Conservation (phyloP, 2,329 filamentous ascomycete species). For the Sphaerostilbella broomeana region DNA sequence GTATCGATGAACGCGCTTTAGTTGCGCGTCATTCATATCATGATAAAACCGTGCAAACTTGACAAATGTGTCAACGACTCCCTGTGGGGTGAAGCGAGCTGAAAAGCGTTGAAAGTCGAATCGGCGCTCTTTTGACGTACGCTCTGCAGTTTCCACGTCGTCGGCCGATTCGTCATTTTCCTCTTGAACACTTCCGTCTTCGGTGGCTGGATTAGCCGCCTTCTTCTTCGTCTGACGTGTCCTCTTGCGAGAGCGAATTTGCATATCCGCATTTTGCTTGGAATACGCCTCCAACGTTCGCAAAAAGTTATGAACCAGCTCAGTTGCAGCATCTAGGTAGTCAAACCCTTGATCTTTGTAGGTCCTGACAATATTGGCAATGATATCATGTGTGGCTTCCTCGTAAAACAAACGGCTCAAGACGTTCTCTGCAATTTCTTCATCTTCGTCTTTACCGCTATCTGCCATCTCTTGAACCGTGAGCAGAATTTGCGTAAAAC, state of each 20-base stretch:
- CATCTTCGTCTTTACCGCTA: constrained; percentile 80
- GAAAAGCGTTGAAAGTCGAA: constrained; percentile 89
- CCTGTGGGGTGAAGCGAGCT: constrained; percentile 73
- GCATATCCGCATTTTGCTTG: constrained; percentile 90
- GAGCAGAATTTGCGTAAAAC: constrained; percentile 88
- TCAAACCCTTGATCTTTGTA: constrained; percentile 93
- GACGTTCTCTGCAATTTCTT: constrained; percentile 97
- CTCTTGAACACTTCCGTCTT: constrained; percentile 44
- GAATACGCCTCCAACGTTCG: constrained; percentile 89
- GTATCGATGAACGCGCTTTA: constrained; percentile 89
- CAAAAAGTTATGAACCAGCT: constrained; percentile 85
- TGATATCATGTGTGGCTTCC: constrained; percentile 82
- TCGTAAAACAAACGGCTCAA: constrained; percentile 98
- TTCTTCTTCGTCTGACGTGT: constrained; percentile 72
- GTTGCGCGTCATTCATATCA: constrained; percentile 70
- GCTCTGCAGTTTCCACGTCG: constrained; percentile 64
- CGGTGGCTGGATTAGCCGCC: constrained; percentile 37
- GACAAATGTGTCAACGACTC: constrained; percentile 83
- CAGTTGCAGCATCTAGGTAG: constrained; percentile 86
- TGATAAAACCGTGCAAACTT: constrained; percentile 71
- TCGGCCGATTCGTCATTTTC: constrained; percentile 65
- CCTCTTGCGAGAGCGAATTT: constrained; percentile 75
- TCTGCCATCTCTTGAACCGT: constrained; percentile 90
- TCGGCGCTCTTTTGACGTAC: constrained; percentile 72
- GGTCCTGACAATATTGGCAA: constrained; percentile 71